Evolutionary conservation across 768 basidiomycete species (phyloP).

Genomic region (Rhizopogon vinicolor): DNA sequence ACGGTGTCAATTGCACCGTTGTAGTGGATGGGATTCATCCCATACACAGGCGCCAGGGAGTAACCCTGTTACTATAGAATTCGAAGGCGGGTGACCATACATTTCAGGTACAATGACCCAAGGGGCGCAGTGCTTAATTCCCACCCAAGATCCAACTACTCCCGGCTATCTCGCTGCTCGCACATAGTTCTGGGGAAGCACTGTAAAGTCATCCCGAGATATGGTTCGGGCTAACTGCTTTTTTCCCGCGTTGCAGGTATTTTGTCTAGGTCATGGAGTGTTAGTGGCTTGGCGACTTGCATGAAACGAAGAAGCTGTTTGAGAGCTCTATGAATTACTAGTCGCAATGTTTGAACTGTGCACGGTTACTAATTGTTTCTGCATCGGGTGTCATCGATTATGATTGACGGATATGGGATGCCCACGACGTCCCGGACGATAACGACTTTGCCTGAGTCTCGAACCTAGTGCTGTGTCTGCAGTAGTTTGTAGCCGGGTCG

Average conservation of each 20-base stretch:
- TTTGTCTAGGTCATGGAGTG: not conserved
- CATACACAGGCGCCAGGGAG: conserved; percentile 4
- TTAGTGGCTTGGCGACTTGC: not conserved
- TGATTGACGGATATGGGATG: not conserved
- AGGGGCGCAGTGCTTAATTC: conserved; percentile 3
- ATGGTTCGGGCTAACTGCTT: not conserved
- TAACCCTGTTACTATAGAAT: conserved; percentile 1
- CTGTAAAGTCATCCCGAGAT: conserved; percentile 4
- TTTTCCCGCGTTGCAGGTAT: not conserved
- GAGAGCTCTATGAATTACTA: not conserved
- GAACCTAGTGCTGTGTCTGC: not conserved
- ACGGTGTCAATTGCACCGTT: not conserved
- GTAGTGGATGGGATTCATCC: not conserved
- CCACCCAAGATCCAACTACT: conserved; percentile 6
- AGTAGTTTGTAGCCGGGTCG: no score
- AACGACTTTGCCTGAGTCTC: not conserved
- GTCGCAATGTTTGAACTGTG: not conserved
- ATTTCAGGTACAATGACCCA: conserved; percentile 5
- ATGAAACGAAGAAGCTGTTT: not conserved
- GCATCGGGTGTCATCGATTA: not conserved
- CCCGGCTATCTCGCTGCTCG: conserved; percentile 8
- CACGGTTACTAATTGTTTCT: not conserved
- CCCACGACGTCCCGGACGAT: not conserved
- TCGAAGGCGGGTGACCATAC: not conserved
- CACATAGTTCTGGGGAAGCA: not conserved